These are phyloP conservation scores for Annona squamosa DNA, from an alignment of 164 flowering plant genomes.

Conservation along the genomic window DNA sequence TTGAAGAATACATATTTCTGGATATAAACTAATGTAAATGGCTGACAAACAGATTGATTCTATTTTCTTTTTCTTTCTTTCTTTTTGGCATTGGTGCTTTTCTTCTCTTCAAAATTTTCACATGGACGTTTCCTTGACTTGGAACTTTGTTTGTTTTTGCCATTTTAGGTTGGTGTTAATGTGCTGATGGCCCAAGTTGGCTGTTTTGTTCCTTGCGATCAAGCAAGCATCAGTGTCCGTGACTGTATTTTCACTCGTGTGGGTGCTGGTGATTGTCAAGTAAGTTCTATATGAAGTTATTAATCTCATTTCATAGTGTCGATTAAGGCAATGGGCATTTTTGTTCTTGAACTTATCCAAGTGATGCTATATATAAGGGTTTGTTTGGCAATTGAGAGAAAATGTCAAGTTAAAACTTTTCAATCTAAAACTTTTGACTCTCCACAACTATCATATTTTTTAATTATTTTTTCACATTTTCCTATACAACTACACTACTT, in stretches of 20 bases:
- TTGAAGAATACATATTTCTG: background rate
- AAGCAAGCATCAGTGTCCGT: slow-evolving; percentile 81
- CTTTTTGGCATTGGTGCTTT: background rate
- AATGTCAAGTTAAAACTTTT: too few relatives aligned
- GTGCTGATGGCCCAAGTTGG: slow-evolving; percentile 98
- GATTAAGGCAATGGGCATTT: background rate
- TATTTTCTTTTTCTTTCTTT: background rate
- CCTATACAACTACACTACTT: too few relatives aligned
- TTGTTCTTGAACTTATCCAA: too few relatives aligned
- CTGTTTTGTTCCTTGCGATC: slow-evolving; percentile 87
- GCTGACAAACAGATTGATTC: background rate
- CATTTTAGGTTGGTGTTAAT: slow-evolving; percentile 77
- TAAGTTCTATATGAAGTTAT: slow-evolving; percentile 23
- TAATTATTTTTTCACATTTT: too few relatives aligned
- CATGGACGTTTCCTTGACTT: background rate
- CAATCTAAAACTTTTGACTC: too few relatives aligned
- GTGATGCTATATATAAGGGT: too few relatives aligned
- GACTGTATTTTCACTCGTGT: slow-evolving; percentile 99
- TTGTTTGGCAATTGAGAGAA: too few relatives aligned
- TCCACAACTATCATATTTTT: too few relatives aligned
- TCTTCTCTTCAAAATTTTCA: background rate
- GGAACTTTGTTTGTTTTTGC: slow-evolving; percentile 11
- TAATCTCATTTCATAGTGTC: background rate
- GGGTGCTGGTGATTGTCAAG: slow-evolving; percentile 99
- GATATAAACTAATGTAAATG: background rate